Percentiles rank a stretch among this genome's conserved stretches.
Conservation (phyloP, 208 protist genomes). For the Entamoeba moshkovskii region DNA sequence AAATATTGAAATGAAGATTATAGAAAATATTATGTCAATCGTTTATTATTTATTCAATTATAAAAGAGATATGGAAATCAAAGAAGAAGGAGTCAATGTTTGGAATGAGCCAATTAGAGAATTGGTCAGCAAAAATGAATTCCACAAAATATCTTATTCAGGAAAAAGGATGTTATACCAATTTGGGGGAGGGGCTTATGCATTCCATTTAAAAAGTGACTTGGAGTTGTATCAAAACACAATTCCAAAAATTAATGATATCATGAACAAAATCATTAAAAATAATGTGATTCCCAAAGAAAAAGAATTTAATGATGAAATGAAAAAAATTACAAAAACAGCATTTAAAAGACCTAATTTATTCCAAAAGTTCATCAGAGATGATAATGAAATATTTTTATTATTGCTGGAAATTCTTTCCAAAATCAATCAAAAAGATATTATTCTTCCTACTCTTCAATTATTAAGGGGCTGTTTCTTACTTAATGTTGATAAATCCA, state of each 20-base stretch:
- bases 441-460: background rate
- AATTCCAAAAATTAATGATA: background rate
- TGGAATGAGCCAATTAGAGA: background rate
- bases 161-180: background rate
- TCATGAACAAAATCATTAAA: background rate
- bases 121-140: background rate
- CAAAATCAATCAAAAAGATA: background rate
- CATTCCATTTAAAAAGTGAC: background rate
- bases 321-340: background rate
- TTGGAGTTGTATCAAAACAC: background rate
- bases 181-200: background rate
- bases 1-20: background rate
- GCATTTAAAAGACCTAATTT: background rate
- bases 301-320: background rate
- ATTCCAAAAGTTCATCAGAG: background rate
- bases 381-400: background rate
- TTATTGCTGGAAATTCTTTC: background rate
- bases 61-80: background rate
- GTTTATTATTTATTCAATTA: background rate
- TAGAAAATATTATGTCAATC: background rate
- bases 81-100: background rate
- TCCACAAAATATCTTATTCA: background rate
- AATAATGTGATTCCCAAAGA: background rate
- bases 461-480: background rate
- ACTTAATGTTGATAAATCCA: background rate